Evolutionary conservation across 257 asterid species (phyloP).

Genomic region (Solanum tacnaense): DNA sequence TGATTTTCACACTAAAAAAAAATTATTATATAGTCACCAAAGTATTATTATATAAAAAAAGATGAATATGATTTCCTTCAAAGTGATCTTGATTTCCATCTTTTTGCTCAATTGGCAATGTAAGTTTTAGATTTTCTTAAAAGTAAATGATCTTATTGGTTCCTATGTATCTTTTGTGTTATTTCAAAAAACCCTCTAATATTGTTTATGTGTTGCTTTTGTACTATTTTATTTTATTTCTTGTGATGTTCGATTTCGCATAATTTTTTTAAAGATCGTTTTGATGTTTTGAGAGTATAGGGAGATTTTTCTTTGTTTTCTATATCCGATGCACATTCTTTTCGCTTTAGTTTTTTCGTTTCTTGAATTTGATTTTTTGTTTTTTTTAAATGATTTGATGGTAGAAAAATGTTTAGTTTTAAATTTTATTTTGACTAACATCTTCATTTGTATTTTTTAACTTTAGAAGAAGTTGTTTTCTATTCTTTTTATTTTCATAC

Average conservation of each 20-base stretch:
- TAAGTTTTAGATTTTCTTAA: neutral
- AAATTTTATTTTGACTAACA: neutral
- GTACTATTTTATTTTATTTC: neutral
- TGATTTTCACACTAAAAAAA: neutral
- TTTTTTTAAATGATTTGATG: neutral
- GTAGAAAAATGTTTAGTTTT: neutral
- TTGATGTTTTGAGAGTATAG: neutral
- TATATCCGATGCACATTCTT: neutral
- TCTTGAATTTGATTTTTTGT: neutral
- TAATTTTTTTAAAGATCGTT: neutral
- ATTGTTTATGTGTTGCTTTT: neutral
- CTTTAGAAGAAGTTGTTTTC: neutral
- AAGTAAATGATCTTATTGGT: neutral
- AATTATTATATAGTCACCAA: neutral
- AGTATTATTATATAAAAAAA: neutral
- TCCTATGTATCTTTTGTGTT: neutral
- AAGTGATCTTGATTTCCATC: neutral
- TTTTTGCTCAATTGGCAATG: neutral
- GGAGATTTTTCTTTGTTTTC: neutral
- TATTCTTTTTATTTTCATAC: neutral
- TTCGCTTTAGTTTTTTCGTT: neutral
- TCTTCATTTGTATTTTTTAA: neutral
- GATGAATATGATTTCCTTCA: neutral
- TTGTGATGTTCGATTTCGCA: neutral
- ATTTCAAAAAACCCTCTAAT: neutral